A percentile compares a stretch with the other conserved stretches of the same genome.
Evolutionary conservation across 768 basidiomycete genomes (phyloP).

Genomic region (Mycena vulgaris): DNA sequence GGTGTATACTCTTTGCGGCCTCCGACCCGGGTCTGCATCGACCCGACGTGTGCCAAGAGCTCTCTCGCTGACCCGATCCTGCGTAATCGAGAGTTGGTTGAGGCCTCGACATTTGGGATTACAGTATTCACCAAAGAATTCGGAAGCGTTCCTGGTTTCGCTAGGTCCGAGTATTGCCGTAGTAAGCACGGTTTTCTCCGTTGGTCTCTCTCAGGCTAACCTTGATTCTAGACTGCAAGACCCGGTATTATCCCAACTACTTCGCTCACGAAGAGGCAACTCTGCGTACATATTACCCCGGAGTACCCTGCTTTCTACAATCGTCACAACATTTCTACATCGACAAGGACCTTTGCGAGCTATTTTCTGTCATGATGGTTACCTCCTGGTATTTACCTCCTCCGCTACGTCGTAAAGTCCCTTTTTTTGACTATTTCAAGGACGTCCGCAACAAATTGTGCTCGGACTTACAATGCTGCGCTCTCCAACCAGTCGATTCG

Average conservation of each 20-base stretch:
- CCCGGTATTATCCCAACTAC: conserved; percentile 48
- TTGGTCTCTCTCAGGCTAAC: neutral
- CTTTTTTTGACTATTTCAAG: too few species aligned
- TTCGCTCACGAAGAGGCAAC: conserved; percentile 42
- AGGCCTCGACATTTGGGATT: neutral
- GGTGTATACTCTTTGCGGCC: conserved; percentile 19
- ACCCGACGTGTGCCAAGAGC: neutral
- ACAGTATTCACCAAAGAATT: neutral
- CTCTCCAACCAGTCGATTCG: conserved; percentile 8
- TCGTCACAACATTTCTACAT: conserved; percentile 32
- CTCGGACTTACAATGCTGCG: conserved; percentile 46
- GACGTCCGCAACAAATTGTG: conserved; percentile 49
- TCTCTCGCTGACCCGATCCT: neutral
- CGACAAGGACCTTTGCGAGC: conserved; percentile 18
- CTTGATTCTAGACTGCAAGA: conserved; percentile 41
- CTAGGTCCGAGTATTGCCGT: conserved; percentile 45
- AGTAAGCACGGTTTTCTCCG: conserved; percentile 37
- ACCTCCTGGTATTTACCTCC: conserved; percentile 23
- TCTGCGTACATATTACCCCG: conserved; percentile 34
- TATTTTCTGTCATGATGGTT: conserved; percentile 31
- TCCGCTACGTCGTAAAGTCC: too few species aligned
- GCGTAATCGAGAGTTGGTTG: neutral
- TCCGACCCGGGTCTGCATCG: conserved; percentile 18
- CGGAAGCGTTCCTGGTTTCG: conserved; percentile 34
- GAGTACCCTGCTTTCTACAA: too few species aligned